Conservation (phyloP, 106 monocot species). For the Chionographis japonica region DNA sequence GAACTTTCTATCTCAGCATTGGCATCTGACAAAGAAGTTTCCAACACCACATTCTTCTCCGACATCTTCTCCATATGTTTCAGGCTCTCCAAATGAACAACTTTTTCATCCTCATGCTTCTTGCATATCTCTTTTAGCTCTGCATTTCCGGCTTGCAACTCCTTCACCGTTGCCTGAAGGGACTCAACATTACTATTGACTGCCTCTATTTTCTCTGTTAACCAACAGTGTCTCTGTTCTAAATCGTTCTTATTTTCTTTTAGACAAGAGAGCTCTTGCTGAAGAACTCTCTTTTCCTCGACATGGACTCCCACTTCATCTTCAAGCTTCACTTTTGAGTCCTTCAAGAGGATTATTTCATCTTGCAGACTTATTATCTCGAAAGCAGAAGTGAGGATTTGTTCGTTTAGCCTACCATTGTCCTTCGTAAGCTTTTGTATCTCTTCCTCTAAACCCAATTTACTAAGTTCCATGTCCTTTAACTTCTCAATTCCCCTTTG, state of each 20-base stretch:
- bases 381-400: conserved; percentile 31
- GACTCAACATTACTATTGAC: conserved; percentile 31
- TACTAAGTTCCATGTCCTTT: conserved; percentile 22
- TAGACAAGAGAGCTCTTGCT: conserved; percentile 20
- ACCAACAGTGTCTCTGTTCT: conserved; percentile 23
- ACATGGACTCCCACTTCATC: conserved; percentile 26
- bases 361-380: conserved; percentile 39
- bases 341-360: conserved; percentile 29
- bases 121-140: conserved; percentile 46
- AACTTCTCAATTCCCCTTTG: conserved; percentile 14
- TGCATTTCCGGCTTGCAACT: conserved; percentile 33
- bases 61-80: conserved; percentile 45
- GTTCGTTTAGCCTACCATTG: conserved; percentile 28
- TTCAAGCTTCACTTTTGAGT: conserved; percentile 31
- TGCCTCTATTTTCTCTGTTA: conserved; percentile 38
- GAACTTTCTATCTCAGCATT: conserved; percentile 51
- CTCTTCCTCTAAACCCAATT: conserved; percentile 48
- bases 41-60: conserved; percentile 45
- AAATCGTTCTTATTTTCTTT: conserved; percentile 31
- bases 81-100: conserved; percentile 31
- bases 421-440: conserved; percentile 35
- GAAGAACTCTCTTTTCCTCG: conserved; percentile 34
- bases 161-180: conserved; percentile 43
- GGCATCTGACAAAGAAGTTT: conserved; percentile 52
- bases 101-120: conserved; percentile 18